Conservation (phyloP, 345 rosid genomes). For the Salix caprea region DNA sequence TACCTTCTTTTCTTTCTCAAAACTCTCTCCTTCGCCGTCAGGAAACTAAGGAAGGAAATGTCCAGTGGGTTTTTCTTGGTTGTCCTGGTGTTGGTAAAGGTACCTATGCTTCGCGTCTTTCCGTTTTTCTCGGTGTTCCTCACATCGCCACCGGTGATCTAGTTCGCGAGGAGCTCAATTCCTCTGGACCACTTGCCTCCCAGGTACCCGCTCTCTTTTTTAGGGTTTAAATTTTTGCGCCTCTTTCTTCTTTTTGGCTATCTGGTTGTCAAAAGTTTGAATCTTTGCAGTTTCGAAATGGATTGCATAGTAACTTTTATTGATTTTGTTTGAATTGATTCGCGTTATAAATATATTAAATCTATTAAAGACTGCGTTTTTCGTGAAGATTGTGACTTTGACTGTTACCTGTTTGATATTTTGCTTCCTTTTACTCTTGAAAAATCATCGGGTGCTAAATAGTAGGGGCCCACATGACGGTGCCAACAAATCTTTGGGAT, state of each 20-base stretch:
- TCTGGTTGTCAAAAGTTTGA: not conserved
- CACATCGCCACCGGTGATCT: constrained; percentile 99
- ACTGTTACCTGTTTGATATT: not conserved
- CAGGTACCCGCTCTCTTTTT: constrained; percentile 41
- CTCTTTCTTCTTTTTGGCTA: not conserved
- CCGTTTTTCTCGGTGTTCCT: constrained; percentile 74
- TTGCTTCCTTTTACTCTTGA: not conserved
- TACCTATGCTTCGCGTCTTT: constrained; percentile 89
- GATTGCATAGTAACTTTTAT: not conserved
- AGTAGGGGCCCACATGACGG: not conserved
- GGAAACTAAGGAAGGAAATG: constrained; percentile 39
- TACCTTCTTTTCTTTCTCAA: constrained; percentile 16
- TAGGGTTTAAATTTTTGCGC: not conserved
- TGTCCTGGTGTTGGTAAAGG: constrained; percentile 99
- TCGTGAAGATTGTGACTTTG: not conserved
- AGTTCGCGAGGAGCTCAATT: constrained; percentile 83
- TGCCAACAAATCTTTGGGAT: not conserved
- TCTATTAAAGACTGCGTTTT: not conserved
- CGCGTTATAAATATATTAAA: not conserved
- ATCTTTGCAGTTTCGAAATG: not conserved
- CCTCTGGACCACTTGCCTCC: constrained; percentile 69
- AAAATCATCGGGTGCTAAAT: not conserved
- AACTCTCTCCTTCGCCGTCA: constrained; percentile 19
- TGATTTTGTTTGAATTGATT: not conserved
- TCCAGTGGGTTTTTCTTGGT: constrained; percentile 95